phyloP scores from a whole-genome alignment of 2,329 filamentous ascomycete genomes.

The Pyricularia pennisetigena region DNA sequence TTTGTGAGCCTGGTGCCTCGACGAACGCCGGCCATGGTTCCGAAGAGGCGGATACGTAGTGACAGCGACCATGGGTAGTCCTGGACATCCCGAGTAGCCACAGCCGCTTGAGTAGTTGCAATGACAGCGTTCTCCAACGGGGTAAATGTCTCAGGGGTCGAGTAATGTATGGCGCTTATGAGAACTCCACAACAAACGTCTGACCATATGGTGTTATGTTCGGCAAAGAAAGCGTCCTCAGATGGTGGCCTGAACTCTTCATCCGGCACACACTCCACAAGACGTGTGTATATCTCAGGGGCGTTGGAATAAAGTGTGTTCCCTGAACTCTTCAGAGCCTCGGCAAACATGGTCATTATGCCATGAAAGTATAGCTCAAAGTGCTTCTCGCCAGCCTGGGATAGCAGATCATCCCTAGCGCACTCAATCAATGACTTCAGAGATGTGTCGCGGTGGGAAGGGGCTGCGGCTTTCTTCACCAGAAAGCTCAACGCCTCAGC shows the following conservation, averaged over 20 bases:
- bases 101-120: conserved; percentile 31
- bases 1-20: conserved; percentile 64
- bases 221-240: conserved; percentile 14
- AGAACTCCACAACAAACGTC: conserved; percentile 67
- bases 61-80: conserved; percentile 30
- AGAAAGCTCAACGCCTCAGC: conserved; percentile 94
- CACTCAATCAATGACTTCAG: conserved; percentile 63
- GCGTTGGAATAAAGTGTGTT: conserved; percentile 50
- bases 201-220: conserved; percentile 39
- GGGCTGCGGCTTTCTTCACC: conserved; percentile 74
- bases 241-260: conserved; percentile 33
- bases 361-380: conserved; percentile 71
- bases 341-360: conserved; percentile 84
- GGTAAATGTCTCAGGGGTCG: conserved; percentile 61
- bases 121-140: conserved; percentile 55
- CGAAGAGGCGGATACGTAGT: conserved; percentile 50
- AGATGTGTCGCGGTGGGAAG: conserved; percentile 58
- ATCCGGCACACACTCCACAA: conserved; percentile 41
- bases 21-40: conserved; percentile 66
- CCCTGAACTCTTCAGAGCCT: conserved; percentile 61
- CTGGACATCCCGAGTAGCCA: conserved; percentile 22
- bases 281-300: conserved; percentile 37
- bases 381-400: conserved; percentile 41
- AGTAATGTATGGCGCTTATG: conserved; percentile 75
- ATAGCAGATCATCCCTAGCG: conserved; percentile 58